Evolutionary conservation across 2,329 filamentous ascomycete species (phyloP).

Genomic region (Cercospora brassicicola): DNA sequence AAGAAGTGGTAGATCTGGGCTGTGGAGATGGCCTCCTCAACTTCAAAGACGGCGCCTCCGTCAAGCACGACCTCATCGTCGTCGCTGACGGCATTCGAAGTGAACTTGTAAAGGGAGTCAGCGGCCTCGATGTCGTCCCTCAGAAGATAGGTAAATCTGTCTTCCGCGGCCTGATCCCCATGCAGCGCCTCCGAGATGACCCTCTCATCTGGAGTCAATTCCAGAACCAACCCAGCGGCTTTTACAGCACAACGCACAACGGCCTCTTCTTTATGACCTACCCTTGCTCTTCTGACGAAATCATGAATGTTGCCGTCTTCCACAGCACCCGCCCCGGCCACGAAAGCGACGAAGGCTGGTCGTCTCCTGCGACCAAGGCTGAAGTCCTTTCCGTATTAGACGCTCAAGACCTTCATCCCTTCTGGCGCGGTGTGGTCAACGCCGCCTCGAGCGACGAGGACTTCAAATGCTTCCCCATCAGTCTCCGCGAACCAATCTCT

Average conservation of each 20-base stretch:
- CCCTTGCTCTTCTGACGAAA: conserved; percentile 18
- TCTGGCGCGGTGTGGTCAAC: conserved; percentile 14
- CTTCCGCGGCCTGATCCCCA: conserved; percentile 20
- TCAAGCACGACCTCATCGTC: conserved; percentile 26
- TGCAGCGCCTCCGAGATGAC: conserved; percentile 12
- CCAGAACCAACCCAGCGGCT: conserved; percentile 16
- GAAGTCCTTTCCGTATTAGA: conserved; percentile 14
- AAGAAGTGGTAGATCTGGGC: conserved; percentile 22
- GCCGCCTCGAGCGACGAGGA: conserved; percentile 8
- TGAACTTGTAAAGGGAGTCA: conserved; percentile 9
- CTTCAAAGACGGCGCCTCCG: conserved; percentile 14
- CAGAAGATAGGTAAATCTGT: conserved; percentile 18
- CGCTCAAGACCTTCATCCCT: conserved; percentile 13
- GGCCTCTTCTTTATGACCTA: conserved; percentile 19
- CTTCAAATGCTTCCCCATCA: conserved; percentile 20
- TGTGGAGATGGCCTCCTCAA: conserved; percentile 19
- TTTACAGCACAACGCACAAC: conserved; percentile 4
- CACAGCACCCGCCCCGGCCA: conserved; percentile 19
- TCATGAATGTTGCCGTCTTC: conserved; percentile 24
- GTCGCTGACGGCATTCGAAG: conserved; percentile 30
- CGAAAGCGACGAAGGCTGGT: conserved; percentile 23
- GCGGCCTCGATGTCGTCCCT: conserved; percentile 3
- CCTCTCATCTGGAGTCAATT: conserved; percentile 15
- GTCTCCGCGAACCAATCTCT: conserved; percentile 10
- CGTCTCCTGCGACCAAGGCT: conserved; percentile 15